Percentiles rank a stretch among this genome's conserved stretches.
Conservation (phyloP, 345 rosid species). For the Melaleuca quinquenervia region DNA sequence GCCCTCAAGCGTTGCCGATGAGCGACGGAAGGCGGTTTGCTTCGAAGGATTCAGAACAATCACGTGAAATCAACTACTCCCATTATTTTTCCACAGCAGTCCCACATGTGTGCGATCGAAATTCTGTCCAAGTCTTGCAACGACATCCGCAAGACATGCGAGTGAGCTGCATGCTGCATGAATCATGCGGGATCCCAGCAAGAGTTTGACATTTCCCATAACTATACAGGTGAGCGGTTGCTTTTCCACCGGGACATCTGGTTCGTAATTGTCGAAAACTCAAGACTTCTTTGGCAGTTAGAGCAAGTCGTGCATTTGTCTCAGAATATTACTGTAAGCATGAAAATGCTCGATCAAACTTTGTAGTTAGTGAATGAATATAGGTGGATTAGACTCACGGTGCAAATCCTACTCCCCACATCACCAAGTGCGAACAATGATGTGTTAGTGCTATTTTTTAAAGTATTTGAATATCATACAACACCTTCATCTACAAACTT, state of each 20-base stretch:
- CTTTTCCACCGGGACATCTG: background rate
- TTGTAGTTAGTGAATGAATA: background rate
- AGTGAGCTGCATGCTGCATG: no score
- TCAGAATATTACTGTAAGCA: no score
- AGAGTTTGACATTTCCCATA: no score
- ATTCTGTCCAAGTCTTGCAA: background rate
- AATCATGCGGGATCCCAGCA: no score
- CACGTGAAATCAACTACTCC: background rate
- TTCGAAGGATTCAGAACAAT: background rate
- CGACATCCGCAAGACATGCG: no score
- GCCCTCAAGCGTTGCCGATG: background rate
- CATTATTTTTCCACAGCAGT: background rate
- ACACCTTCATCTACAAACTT: no score
- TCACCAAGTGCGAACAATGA: background rate
- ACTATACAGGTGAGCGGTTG: no score
- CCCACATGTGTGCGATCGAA: background rate
- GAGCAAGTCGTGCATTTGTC: background rate
- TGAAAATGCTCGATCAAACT: background rate
- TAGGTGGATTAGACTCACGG: no score
- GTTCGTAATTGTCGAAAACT: background rate
- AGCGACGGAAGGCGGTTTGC: background rate
- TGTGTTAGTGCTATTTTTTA: background rate
- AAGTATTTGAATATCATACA: no score
- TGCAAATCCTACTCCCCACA: background rate
- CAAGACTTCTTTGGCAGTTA: background rate